phyloP scores from a whole-genome alignment of 768 basidiomycete genomes.

The Mycena crocata region DNA sequence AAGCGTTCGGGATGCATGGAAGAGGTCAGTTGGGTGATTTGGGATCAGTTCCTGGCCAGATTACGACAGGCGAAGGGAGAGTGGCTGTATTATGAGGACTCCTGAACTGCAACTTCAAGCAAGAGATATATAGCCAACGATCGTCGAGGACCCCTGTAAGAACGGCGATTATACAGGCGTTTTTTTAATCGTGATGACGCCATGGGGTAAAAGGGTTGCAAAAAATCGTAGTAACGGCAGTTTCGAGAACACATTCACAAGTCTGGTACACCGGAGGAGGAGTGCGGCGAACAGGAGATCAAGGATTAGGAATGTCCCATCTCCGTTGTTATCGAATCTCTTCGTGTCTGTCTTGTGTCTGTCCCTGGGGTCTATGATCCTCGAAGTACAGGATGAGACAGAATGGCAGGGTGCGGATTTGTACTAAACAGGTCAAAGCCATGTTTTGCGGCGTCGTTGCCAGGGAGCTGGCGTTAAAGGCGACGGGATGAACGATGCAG shows the following conservation, averaged over 20 bases:
- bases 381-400: constrained; percentile 18
- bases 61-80: constrained; percentile 31
- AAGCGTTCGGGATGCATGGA: constrained; percentile 20
- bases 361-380: constrained; percentile 25
- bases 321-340: constrained; percentile 16
- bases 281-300: constrained; percentile 14
- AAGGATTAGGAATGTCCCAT: constrained; percentile 13
- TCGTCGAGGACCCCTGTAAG: constrained; percentile 4
- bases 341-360: constrained; percentile 14
- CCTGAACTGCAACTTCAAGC: constrained; percentile 13
- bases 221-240: background rate
- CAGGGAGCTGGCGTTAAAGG: background rate
- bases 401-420: constrained; percentile 5
- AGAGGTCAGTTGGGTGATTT: constrained; percentile 28
- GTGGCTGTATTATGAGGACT: constrained; percentile 22
- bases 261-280: background rate
- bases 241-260: background rate
- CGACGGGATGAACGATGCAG: constrained; percentile 16
- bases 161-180: background rate
- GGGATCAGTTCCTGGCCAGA: constrained; percentile 32
- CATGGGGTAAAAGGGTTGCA: background rate
- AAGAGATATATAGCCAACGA: constrained; percentile 3
- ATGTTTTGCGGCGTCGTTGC: background rate
- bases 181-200: background rate
- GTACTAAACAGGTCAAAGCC: constrained; percentile 3